Percentiles rank a stretch among this genome's conserved stretches.
These are phyloP conservation scores for Cutaneotrichosporon cavernicola DNA, from an alignment of 1,284 basidiomycete genomes.

Conservation along the genomic window DNA sequence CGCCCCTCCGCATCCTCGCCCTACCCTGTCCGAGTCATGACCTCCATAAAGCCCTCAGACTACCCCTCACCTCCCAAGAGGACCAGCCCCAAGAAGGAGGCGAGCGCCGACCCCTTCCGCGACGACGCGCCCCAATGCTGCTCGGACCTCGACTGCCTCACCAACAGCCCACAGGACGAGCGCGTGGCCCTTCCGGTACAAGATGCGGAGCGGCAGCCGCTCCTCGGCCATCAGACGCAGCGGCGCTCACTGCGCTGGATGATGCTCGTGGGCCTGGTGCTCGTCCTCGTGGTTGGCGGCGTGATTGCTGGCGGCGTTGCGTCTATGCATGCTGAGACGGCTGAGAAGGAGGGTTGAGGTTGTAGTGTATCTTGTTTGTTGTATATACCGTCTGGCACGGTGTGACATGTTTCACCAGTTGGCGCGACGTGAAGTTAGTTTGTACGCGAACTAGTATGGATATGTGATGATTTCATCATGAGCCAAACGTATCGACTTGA, in stretches of 20 bases:
- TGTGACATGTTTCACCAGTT: constrained; percentile 2
- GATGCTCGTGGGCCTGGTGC: neutral
- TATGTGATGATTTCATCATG: neutral
- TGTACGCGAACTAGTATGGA: neutral
- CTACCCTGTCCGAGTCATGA: constrained; percentile 20
- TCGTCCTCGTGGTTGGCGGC: neutral
- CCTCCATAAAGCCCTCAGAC: constrained; percentile 17
- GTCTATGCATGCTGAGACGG: neutral
- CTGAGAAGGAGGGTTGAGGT: neutral
- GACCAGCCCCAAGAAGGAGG: neutral
- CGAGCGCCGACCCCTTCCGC: neutral
- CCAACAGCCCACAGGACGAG: constrained; percentile 12
- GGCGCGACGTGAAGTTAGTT: neutral
- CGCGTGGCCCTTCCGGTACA: neutral
- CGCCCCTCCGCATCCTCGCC: constrained; percentile 21
- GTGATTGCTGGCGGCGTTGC: neutral
- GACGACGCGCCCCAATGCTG: neutral
- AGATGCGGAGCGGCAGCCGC: constrained; percentile 54
- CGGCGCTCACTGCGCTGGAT: neutral
- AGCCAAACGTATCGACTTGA: no score
- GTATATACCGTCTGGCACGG: neutral
- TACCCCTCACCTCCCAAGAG: constrained; percentile 13
- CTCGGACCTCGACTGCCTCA: neutral
- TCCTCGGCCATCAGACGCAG: constrained; percentile 38
- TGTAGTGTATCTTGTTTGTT: neutral